A percentile compares a stretch with the other conserved stretches of the same genome.
Conservation (phyloP, 164 flowering plant species). For the Liquidambar formosana region DNA sequence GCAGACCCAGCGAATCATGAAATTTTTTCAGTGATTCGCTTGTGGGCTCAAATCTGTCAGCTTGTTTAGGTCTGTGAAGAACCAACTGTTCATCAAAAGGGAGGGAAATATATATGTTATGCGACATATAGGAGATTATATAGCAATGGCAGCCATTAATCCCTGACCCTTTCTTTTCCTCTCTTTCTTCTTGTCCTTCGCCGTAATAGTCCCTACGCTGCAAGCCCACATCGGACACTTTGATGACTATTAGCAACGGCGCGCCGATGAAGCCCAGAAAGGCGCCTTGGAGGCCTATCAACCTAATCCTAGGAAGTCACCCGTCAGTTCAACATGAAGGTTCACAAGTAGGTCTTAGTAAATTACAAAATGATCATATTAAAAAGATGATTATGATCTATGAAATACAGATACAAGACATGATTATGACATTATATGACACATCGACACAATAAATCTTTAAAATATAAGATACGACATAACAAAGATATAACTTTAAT, state of each 20-base stretch:
- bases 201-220: conserved; percentile 10
- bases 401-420: background rate
- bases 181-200: conserved; percentile 23
- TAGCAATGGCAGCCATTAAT: conserved; percentile 9
- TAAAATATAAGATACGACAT: too few species aligned
- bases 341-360: conserved; percentile 31
- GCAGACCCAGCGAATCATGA: too few species aligned
- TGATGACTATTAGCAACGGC: conserved; percentile 49
- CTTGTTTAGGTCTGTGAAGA: too few species aligned
- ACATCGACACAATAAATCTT: too few species aligned
- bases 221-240: conserved; percentile 37
- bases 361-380: background rate
- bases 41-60: too few species aligned
- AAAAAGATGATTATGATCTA: background rate
- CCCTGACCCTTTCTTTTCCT: conserved; percentile 4
- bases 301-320: conserved; percentile 52
- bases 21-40: too few species aligned
- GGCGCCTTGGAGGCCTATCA: conserved; percentile 31
- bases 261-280: conserved; percentile 38
- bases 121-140: too few species aligned
- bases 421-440: too few species aligned
- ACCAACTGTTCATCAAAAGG: too few species aligned
- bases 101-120: too few species aligned
- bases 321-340: conserved; percentile 35
- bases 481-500: too few species aligned